phyloP scores from a whole-genome alignment of 768 basidiomycete genomes.

The Sporobolomyces pararoseus region DNA sequence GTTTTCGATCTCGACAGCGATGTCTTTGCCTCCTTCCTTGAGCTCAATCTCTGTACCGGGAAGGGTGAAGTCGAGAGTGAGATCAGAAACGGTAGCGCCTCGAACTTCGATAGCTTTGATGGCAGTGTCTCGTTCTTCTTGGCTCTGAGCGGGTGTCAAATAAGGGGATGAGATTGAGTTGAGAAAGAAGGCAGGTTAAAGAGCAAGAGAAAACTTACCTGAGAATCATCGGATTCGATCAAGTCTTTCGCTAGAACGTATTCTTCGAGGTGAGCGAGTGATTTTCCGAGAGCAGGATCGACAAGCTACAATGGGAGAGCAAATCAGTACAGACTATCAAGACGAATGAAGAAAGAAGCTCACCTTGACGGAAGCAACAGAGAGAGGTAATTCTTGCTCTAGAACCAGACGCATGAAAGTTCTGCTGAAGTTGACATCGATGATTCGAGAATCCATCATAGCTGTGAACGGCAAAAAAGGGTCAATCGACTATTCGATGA shows the following conservation, averaged over 20 bases:
- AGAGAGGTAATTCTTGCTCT: conserved; percentile 77
- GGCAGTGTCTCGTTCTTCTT: conserved; percentile 36
- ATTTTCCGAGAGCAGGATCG: conserved; percentile 78
- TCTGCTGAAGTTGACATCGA: conserved; percentile 90
- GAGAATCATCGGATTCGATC: conserved; percentile 54
- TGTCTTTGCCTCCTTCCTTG: conserved; percentile 75
- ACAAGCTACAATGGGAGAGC: conserved; percentile 59
- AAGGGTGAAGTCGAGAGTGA: conserved; percentile 91
- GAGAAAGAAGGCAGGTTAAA: too few relatives aligned
- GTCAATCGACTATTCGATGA: background rate
- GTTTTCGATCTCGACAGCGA: conserved; percentile 78
- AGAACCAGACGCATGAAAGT: conserved; percentile 88
- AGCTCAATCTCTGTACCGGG: conserved; percentile 88
- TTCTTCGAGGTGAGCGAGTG: conserved; percentile 70
- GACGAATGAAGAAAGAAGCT: background rate
- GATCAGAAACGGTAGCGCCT: conserved; percentile 71
- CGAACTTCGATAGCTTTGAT: conserved; percentile 58
- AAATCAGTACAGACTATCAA: background rate
- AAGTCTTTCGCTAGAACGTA: conserved; percentile 50
- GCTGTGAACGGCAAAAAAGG: conserved; percentile 46
- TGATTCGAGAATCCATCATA: conserved; percentile 92
- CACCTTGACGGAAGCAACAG: conserved; percentile 77
- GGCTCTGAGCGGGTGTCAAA: conserved; percentile 34
- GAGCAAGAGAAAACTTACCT: conserved; percentile 44
- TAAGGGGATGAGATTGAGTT: background rate